These are phyloP conservation scores for Chlorella sp. DNA, from an alignment of 139 green algal species.

Conservation along the genomic window DNA sequence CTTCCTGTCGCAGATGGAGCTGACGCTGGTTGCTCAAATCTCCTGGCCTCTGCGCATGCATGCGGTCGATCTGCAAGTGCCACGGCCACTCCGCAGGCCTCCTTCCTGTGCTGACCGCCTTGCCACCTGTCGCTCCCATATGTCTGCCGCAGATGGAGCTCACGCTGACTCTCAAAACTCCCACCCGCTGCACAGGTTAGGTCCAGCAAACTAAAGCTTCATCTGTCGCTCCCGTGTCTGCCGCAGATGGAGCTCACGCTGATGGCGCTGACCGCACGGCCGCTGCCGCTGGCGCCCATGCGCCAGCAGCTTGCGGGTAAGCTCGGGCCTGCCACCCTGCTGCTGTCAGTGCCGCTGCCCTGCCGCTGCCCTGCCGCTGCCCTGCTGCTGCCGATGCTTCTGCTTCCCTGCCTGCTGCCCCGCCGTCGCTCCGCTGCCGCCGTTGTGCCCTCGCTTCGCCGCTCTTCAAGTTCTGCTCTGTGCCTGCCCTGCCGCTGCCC, in stretches of 20 bases:
- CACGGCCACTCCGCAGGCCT: too few relatives aligned
- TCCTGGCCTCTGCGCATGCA: too few relatives aligned
- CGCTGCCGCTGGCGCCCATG: conserved; percentile 16
- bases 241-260: conserved; percentile 47
- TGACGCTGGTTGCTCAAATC: too few relatives aligned
- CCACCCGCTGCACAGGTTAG: too few relatives aligned
- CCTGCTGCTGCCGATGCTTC: background rate
- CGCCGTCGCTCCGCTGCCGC: too few relatives aligned
- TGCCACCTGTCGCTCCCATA: background rate
- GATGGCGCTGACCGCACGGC: conserved; percentile 28
- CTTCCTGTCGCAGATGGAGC: too few relatives aligned
- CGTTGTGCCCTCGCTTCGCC: too few relatives aligned
- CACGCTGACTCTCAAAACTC: too few relatives aligned
- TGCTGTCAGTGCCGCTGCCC: background rate
- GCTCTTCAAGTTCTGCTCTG: background rate
- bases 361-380: too few relatives aligned
- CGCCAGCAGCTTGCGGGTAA: conserved; percentile 21
- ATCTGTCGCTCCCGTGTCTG: background rate
- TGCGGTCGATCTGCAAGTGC: too few relatives aligned
- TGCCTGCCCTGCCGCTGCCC: background rate
- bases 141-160: too few relatives aligned
- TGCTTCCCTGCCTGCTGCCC: background rate
- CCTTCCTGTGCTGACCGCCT: too few relatives aligned
- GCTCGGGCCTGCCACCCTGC: background rate
- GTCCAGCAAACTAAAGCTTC: background rate